Evolutionary conservation across 2,329 filamentous ascomycete species (phyloP).

Genomic region (Fusarium sp.): DNA sequence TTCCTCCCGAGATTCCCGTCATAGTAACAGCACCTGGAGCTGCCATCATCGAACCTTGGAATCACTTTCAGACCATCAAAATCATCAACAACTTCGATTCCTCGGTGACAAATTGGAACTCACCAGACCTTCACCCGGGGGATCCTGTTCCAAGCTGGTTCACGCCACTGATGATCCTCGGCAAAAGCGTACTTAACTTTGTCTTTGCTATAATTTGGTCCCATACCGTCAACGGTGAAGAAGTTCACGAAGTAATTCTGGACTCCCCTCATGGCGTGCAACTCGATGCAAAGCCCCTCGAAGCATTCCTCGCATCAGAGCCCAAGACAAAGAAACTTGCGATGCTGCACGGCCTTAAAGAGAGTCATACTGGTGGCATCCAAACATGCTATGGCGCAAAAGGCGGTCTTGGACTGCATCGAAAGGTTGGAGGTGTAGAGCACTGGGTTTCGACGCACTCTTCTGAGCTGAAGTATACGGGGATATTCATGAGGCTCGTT

Average conservation of each 20-base stretch:
- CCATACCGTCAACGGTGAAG: slow-evolving; percentile 3
- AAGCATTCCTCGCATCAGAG: slow-evolving; percentile 30
- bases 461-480: slow-evolving; percentile 17
- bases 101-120: slow-evolving; percentile 15
- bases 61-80: slow-evolving; percentile 33
- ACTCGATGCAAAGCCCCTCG: slow-evolving; percentile 20
- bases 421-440: slow-evolving; percentile 30
- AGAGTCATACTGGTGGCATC: slow-evolving; percentile 10
- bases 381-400: slow-evolving; percentile 25
- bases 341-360: slow-evolving; percentile 39
- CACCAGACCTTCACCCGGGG: slow-evolving; percentile 31
- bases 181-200: slow-evolving; percentile 30
- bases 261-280: slow-evolving; percentile 34
- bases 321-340: slow-evolving; percentile 37
- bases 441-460: slow-evolving; percentile 36
- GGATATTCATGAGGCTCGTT: slow-evolving; percentile 24
- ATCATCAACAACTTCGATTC: slow-evolving; percentile 14
- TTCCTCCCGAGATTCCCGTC: slow-evolving; percentile 31
- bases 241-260: slow-evolving; percentile 35
- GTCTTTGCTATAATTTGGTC: slow-evolving; percentile 36
- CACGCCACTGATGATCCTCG: slow-evolving; percentile 26
- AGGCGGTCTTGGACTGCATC: slow-evolving; percentile 28
- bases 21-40: slow-evolving; percentile 26
- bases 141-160: slow-evolving; percentile 35
- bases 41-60: slow-evolving; percentile 17